phyloP scores from a whole-genome alignment of 2,329 filamentous ascomycete genomes.

The Trichophyton simii region DNA sequence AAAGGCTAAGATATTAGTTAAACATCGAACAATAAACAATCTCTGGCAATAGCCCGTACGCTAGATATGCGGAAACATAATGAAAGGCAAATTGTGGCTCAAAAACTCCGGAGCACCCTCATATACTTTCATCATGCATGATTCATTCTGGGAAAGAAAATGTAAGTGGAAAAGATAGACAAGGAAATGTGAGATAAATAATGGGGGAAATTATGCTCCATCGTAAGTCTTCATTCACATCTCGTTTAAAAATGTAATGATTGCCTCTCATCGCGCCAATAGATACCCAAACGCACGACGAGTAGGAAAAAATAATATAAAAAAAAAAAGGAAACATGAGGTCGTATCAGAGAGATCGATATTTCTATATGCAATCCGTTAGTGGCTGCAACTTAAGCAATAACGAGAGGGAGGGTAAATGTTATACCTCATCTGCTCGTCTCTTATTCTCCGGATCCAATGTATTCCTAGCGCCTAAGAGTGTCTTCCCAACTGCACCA shows the following conservation, averaged over 20 bases:
- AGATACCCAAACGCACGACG: background rate
- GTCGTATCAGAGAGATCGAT: constrained; percentile 27
- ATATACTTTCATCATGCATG: background rate
- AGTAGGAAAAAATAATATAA: background rate
- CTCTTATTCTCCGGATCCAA: constrained; percentile 72
- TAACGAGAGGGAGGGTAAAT: background rate
- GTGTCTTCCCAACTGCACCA: constrained; percentile 74
- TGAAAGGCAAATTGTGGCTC: background rate
- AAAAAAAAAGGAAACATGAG: constrained; percentile 2
- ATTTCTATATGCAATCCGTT: constrained; percentile 26
- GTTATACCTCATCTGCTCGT: constrained; percentile 76
- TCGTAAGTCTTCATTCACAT: background rate
- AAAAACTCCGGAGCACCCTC: background rate
- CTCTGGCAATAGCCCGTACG: background rate
- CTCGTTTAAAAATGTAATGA: background rate
- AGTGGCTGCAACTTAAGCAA: constrained; percentile 1
- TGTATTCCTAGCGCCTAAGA: constrained; percentile 84
- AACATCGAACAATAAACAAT: background rate
- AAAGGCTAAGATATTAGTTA: background rate
- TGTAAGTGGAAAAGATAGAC: background rate
- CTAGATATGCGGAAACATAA: background rate
- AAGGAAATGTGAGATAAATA: background rate
- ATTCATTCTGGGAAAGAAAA: constrained; percentile 1
- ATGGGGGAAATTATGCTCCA: background rate
- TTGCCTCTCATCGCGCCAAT: background rate